A percentile compares a stretch with the other conserved stretches of the same genome.
Conservation (phyloP, 2,329 filamentous ascomycete species). For the Apiospora pterosperma region DNA sequence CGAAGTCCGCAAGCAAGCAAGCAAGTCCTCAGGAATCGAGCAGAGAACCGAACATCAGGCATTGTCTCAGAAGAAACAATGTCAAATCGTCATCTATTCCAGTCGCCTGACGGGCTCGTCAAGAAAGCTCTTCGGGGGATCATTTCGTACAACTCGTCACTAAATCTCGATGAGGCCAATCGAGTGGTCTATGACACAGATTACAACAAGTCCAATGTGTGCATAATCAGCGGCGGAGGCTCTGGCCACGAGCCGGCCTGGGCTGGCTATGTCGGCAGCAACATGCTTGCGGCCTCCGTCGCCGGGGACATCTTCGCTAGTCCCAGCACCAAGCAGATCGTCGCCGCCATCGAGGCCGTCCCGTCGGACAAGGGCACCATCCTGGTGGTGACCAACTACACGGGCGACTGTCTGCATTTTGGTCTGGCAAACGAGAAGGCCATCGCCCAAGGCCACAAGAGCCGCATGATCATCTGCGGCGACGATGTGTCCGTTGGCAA, state of each 20-base stretch:
- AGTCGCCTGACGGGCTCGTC: conserved; percentile 50
- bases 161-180: conserved; percentile 47
- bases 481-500: conserved; percentile 64
- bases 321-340: conserved; percentile 60
- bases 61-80: conserved; percentile 26
- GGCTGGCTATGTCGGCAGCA: conserved; percentile 60
- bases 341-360: conserved; percentile 53
- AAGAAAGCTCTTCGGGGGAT: conserved; percentile 48
- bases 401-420: conserved; percentile 61
- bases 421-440: conserved; percentile 58
- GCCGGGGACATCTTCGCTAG: conserved; percentile 62
- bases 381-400: conserved; percentile 63
- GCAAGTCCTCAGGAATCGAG: not conserved
- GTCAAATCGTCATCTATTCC: conserved; percentile 52
- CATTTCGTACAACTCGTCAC: conserved; percentile 49
- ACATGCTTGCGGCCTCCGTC: conserved; percentile 59
- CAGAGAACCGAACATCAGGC: not conserved
- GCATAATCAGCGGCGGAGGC: conserved; percentile 52
- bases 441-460: conserved; percentile 49
- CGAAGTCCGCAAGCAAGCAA: not conserved
- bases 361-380: conserved; percentile 55
- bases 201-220: conserved; percentile 41
- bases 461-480: conserved; percentile 57
- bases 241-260: conserved; percentile 61
- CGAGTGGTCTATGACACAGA: conserved; percentile 48